Conservation (phyloP, 805 yeast genomes). For the Monosporozyma aquatica region DNA sequence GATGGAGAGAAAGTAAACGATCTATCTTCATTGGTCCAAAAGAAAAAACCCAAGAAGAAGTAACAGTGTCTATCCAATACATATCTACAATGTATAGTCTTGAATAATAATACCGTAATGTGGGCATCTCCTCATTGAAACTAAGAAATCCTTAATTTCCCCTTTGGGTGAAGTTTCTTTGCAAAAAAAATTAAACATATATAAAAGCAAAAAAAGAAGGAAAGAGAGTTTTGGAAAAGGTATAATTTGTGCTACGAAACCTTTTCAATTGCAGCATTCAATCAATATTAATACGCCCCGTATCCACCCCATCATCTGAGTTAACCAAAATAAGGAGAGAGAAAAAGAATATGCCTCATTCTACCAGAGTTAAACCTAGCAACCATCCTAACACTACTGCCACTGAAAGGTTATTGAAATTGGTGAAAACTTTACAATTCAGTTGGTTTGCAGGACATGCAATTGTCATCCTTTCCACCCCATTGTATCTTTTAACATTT, state of each 20-base stretch:
- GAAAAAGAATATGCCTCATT: neutral
- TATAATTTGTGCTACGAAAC: too few relatives aligned
- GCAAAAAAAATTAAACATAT: too few relatives aligned
- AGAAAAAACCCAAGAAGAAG: constrained; percentile 30
- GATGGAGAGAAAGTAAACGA: constrained; percentile 40
- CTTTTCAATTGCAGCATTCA: too few relatives aligned
- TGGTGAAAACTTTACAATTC: constrained; percentile 48
- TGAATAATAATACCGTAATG: too few relatives aligned
- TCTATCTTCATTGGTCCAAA: constrained; percentile 53
- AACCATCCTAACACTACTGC: neutral
- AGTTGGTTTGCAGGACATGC: constrained; percentile 67
- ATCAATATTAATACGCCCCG: too few relatives aligned
- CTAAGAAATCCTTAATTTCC: too few relatives aligned
- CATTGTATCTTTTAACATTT: constrained; percentile 28
- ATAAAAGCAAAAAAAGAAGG: too few relatives aligned
- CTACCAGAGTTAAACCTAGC: neutral
- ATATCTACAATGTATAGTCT: neutral
- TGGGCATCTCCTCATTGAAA: too few relatives aligned
- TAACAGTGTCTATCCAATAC: neutral
- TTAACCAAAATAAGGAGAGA: too few relatives aligned
- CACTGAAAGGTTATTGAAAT: constrained; percentile 10
- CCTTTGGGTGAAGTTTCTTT: too few relatives aligned
- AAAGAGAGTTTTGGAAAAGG: neutral
- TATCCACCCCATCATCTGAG: too few relatives aligned
- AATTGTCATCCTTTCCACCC: constrained; percentile 35